Base-by-base conservation (phyloP, 768 basidiomycete genomes). In the Lentinula sp. region DNA sequence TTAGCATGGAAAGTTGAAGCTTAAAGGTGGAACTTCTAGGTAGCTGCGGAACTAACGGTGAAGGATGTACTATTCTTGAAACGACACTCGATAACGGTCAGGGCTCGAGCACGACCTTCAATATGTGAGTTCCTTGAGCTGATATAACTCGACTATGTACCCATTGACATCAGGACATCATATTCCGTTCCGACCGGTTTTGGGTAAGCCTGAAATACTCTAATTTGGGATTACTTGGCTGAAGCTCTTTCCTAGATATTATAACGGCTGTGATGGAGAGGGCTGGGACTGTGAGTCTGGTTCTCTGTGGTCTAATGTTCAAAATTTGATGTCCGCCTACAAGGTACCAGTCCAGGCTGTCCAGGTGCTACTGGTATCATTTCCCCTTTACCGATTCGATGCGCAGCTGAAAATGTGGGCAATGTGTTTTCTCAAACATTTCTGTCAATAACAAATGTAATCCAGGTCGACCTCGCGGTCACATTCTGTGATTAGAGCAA, bases 161-260 rank as follows among this genome's bases (percentile, higher is more conserved):
- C n/a, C 5, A 15, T 10, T 16, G 34, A 40, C 39, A 59, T 16
- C 34, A 74, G 72, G 16, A 71, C 70, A 53, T 35, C 70, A 16
- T 75, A 72, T 67, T 73, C 74, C 1, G 71, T 75, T 15, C 71
- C 70, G 39, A 69, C 70, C 51, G 72, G 72, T n/a, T 75, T 75
- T 60, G 68, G 67, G 68, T 72, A 57, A 61, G 65, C 42, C n/a
- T 23, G 16, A 21, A 8, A 5, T 7, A 8, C 18, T 23, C 23
- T 5, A 23, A 31, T 62, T 37, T 23, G 23, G 28, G 0, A 18
- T 31, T 16, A 21, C 18, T 18, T 34, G 39, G 23, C 34, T 52
- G 13, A 40, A 46, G n/a, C 18, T 5, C 32, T 15, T 28, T 13
- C 16, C 5, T 31, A 70, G 70, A n/a, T 73, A 70, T 61, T 70